Evolutionary conservation across 192 early-diverging fungal genomes (phyloP).

Genomic region (Backusella westeae): DNA sequence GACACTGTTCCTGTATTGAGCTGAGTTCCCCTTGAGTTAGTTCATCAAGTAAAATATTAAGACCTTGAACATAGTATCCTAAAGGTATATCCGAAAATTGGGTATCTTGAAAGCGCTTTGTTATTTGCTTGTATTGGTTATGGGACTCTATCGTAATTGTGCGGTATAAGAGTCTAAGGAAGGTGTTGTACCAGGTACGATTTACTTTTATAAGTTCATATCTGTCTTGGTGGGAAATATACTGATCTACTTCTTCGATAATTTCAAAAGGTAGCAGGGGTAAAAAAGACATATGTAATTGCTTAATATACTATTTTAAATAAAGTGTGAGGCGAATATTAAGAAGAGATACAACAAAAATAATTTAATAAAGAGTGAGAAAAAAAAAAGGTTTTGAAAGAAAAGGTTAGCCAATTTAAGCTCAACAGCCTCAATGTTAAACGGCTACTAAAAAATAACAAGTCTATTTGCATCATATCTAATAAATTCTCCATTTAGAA

Average conservation of each 20-base stretch:
- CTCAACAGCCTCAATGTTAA: neutral
- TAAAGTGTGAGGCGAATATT: neutral
- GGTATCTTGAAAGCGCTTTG: constrained; percentile 1
- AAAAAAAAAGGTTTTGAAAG: neutral
- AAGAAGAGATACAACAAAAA: neutral
- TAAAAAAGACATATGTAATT: neutral
- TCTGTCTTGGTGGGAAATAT: neutral
- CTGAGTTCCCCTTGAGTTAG: neutral
- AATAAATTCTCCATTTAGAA: neutral
- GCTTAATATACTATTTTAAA: neutral
- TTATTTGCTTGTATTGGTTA: neutral
- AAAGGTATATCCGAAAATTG: neutral
- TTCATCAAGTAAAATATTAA: constrained; percentile 2
- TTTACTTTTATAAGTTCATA: constrained; percentile 6
- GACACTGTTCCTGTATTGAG: neutral
- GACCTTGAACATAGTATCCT: neutral
- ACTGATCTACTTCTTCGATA: neutral
- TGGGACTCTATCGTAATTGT: neutral
- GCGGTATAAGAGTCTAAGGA: neutral
- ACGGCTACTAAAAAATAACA: neutral
- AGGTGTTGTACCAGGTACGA: neutral
- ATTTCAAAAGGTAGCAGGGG: constrained; percentile 1
- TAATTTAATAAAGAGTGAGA: constrained; percentile 1
- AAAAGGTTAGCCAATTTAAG: neutral
- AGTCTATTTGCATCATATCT: constrained; percentile 4